phyloP scores from a whole-genome alignment of 2,329 filamentous ascomycete species.

The Didymella sp. region DNA sequence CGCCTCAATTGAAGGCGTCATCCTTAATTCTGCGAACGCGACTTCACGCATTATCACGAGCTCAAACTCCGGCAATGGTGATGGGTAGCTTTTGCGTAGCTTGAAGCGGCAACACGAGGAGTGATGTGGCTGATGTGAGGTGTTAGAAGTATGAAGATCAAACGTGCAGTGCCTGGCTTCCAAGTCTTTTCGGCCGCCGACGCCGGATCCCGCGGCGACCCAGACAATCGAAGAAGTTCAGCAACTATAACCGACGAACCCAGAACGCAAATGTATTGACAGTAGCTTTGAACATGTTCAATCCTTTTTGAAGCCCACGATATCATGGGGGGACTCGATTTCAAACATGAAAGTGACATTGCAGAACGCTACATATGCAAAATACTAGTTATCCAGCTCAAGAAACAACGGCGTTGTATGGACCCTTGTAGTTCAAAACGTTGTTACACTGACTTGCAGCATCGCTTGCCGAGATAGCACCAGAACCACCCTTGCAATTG shows the following conservation, averaged over 20 bases:
- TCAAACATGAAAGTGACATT: no score
- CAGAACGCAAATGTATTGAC: not conserved
- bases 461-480: slow-evolving; percentile 25
- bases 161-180: slow-evolving; percentile 8
- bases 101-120: not conserved
- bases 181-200: slow-evolving; percentile 9
- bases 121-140: slow-evolving; percentile 14
- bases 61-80: no score
- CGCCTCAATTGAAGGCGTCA: not conserved
- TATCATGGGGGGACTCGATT: no score
- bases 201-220: not conserved
- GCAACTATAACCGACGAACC: not conserved
- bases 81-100: not conserved
- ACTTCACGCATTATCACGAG: not conserved
- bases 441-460: slow-evolving; percentile 36
- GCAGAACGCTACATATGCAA: slow-evolving; percentile 1
- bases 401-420: slow-evolving; percentile 3
- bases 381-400: not conserved
- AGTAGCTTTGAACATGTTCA: not conserved
- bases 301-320: not conserved
- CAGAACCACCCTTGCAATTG: slow-evolving; percentile 31
- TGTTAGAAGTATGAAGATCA: slow-evolving; percentile 14
- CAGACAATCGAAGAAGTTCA: not conserved
- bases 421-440: slow-evolving; percentile 32
- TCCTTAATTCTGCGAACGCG: not conserved